Evolutionary conservation across 1,284 basidiomycete species (phyloP).

Genomic region (Pseudozyma thailandica): DNA sequence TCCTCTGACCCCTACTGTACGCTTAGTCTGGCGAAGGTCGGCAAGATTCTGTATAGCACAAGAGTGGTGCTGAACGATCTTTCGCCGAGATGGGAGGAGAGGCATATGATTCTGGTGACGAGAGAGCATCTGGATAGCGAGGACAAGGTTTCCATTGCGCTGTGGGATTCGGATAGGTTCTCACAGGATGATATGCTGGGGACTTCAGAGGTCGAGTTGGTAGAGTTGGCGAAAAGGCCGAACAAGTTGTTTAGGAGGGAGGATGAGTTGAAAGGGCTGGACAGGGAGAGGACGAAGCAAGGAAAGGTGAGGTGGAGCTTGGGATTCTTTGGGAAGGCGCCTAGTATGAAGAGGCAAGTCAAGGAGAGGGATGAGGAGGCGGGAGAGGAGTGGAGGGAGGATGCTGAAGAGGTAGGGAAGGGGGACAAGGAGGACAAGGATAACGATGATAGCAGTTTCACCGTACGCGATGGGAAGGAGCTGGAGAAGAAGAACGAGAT

Average conservation of each 20-base stretch:
- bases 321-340: conserved; percentile 47
- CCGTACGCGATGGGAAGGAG: conserved; percentile 15
- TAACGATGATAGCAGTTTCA: background rate
- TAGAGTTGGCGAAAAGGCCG: conserved; percentile 66
- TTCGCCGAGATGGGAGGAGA: conserved; percentile 54
- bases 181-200: conserved; percentile 70
- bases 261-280: conserved; percentile 35
- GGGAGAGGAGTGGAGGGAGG: background rate
- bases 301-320: conserved; percentile 41
- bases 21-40: conserved; percentile 36
- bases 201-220: conserved; percentile 68
- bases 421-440: background rate
- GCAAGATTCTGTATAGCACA: conserved; percentile 51
- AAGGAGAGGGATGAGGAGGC: background rate
- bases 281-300: conserved; percentile 52
- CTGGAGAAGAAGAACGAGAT: conserved; percentile 6
- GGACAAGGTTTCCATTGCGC: conserved; percentile 57
- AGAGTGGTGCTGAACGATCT: conserved; percentile 53
- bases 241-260: conserved; percentile 25
- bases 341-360: conserved; percentile 9
- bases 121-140: conserved; percentile 46
- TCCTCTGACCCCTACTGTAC: conserved; percentile 56
- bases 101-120: conserved; percentile 43
- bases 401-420: background rate
- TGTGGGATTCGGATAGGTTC: conserved; percentile 70